Percentiles rank a stretch among this genome's conserved stretches.
Conservation (phyloP, 148 eudicot genomes). For the Amaranthus cruentus region DNA sequence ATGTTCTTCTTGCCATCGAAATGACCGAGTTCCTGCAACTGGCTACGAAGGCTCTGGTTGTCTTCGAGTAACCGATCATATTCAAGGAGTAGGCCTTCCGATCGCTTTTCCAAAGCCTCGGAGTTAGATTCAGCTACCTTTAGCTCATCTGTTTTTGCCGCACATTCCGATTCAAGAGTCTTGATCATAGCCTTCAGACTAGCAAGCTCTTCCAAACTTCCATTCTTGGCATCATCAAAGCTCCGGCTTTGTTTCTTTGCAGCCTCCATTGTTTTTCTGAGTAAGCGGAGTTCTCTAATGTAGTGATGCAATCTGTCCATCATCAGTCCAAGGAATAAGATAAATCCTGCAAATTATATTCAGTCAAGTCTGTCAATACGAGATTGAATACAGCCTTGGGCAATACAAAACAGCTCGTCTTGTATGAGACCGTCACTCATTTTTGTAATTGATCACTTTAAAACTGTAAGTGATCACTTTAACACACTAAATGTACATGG, state of each 20-base stretch:
- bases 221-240: slow-evolving; percentile 31
- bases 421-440: too few relatives aligned
- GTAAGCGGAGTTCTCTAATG: slow-evolving; percentile 40
- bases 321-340: slow-evolving; percentile 45
- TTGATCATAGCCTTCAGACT: slow-evolving; percentile 29
- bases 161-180: slow-evolving; percentile 38
- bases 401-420: too few relatives aligned
- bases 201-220: slow-evolving; percentile 25
- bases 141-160: slow-evolving; percentile 34
- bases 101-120: slow-evolving; percentile 42
- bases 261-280: slow-evolving; percentile 40
- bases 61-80: slow-evolving; percentile 49
- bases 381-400: not conserved
- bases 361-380: slow-evolving; percentile 10
- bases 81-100: slow-evolving; percentile 41
- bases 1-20: slow-evolving; percentile 31
- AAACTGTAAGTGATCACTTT: too few relatives aligned
- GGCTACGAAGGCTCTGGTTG: slow-evolving; percentile 41
- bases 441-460: too few relatives aligned
- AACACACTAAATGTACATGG: too few relatives aligned
- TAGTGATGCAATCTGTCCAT: slow-evolving; percentile 46
- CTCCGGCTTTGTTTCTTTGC: slow-evolving; percentile 43
- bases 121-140: slow-evolving; percentile 33
- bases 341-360: slow-evolving; percentile 35
- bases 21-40: slow-evolving; percentile 33